Conservation (phyloP, 805 yeast genomes). For the Phaffomyces antillensis region DNA sequence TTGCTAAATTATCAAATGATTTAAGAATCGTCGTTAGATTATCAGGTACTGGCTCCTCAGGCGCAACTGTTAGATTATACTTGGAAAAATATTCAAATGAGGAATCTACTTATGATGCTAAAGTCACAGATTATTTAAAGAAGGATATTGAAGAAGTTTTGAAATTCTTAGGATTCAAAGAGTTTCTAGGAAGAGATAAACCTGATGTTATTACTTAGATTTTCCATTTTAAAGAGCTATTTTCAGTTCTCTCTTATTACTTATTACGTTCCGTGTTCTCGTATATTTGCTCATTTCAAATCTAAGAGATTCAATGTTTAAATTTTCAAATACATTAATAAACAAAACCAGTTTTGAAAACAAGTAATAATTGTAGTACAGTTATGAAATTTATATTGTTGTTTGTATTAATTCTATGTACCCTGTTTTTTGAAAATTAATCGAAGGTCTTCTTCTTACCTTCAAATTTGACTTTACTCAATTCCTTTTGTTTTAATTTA, state of each 20-base stretch:
- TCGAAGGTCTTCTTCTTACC: conserved; percentile 79
- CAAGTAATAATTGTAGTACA: too few species aligned
- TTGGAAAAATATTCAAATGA: conserved; percentile 76
- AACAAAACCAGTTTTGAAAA: too few species aligned
- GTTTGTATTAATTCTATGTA: too few species aligned
- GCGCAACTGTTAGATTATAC: conserved; percentile 93
- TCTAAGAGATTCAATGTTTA: too few species aligned
- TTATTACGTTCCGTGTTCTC: too few species aligned
- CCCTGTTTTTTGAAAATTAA: not conserved
- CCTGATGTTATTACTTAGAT: conserved; percentile 81
- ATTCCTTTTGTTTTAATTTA: conserved; percentile 60
- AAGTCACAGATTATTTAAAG: conserved; percentile 64
- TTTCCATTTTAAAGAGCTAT: too few species aligned
- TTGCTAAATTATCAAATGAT: conserved; percentile 73
- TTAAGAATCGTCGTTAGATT: conserved; percentile 82
- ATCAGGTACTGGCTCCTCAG: conserved; percentile 96
- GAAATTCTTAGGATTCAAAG: conserved; percentile 61
- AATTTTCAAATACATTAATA: too few species aligned
- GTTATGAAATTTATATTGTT: too few species aligned
- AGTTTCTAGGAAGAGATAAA: conserved; percentile 68
- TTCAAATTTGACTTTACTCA: conserved; percentile 56
- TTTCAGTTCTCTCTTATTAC: too few species aligned
- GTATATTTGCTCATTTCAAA: too few species aligned
- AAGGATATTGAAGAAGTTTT: conserved; percentile 58
- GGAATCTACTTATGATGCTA: conserved; percentile 34